Percentiles rank a stretch among this genome's conserved stretches.
Conservation (phyloP, 495 filamentous ascomycete genomes). For the Lasiosphaeria hispida region DNA sequence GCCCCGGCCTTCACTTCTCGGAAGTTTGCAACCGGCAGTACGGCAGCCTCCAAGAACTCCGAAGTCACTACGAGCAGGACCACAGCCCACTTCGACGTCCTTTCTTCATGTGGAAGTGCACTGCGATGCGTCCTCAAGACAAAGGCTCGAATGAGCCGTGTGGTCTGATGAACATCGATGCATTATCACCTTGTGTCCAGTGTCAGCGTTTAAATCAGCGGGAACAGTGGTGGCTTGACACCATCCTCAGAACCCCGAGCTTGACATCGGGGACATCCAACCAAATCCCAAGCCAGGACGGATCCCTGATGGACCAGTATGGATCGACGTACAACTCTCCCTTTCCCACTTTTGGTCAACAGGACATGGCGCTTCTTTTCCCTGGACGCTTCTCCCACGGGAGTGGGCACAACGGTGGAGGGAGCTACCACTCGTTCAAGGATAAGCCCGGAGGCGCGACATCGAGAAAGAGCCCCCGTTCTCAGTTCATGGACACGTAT, state of each 20-base stretch:
- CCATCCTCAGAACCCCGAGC: neutral
- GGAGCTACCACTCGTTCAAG: neutral
- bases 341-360: neutral
- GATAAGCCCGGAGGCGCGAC: neutral
- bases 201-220: neutral
- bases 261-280: neutral
- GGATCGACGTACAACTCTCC: neutral
- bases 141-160: neutral
- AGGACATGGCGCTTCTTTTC: neutral
- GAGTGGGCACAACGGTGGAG: neutral
- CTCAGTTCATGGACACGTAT: no score
- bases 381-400: neutral
- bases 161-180: neutral
- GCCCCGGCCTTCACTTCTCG: neutral
- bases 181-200: neutral
- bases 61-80: constrained; percentile 1
- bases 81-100: neutral
- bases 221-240: constrained; percentile 11
- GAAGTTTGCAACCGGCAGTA: constrained; percentile 5
- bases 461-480: neutral
- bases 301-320: neutral
- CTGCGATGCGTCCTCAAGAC: neutral
- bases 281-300: constrained; percentile 10
- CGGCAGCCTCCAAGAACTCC: neutral
- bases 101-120: constrained; percentile 5